A percentile compares a stretch with the other conserved stretches of the same genome.
These are phyloP conservation scores for Flaveria sonorensis DNA, from an alignment of 129 eudicot species.

Conservation along the genomic window DNA sequence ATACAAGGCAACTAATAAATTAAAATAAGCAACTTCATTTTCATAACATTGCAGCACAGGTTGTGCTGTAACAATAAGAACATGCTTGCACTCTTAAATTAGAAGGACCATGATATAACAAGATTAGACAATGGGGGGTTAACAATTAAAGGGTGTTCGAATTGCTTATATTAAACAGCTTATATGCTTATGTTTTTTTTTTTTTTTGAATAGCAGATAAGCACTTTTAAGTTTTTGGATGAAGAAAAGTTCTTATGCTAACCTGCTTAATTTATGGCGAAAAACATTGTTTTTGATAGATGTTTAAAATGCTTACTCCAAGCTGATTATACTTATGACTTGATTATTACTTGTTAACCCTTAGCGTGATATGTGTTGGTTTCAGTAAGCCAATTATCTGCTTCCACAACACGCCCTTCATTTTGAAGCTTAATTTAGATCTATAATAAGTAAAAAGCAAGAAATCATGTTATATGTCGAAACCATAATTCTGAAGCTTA, in stretches of 20 bases:
- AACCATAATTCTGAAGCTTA: background rate
- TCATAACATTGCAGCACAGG: background rate
- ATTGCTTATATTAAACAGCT: background rate
- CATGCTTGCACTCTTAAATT: background rate
- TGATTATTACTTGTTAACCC: background rate
- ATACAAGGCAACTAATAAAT: background rate
- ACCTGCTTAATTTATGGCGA: background rate
- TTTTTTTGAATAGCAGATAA: background rate
- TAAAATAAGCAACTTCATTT: background rate
- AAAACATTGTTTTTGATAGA: background rate
- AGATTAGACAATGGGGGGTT: background rate
- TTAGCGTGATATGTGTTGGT: background rate
- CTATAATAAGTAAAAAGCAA: background rate
- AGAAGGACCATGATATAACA: background rate
- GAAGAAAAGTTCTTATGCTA: background rate
- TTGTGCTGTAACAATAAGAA: background rate
- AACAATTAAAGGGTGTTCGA: background rate
- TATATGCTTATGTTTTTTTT: background rate
- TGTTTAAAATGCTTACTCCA: background rate
- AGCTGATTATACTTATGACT: background rate
- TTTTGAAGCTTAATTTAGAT: conserved; percentile 14
- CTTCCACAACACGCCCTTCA: background rate
- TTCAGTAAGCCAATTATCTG: background rate
- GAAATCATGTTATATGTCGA: background rate
- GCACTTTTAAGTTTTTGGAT: background rate